Percentiles rank a stretch among this genome's conserved stretches.
phyloP scores from a whole-genome alignment of 2,329 filamentous ascomycete species.

The Aspergillus versicolor region DNA sequence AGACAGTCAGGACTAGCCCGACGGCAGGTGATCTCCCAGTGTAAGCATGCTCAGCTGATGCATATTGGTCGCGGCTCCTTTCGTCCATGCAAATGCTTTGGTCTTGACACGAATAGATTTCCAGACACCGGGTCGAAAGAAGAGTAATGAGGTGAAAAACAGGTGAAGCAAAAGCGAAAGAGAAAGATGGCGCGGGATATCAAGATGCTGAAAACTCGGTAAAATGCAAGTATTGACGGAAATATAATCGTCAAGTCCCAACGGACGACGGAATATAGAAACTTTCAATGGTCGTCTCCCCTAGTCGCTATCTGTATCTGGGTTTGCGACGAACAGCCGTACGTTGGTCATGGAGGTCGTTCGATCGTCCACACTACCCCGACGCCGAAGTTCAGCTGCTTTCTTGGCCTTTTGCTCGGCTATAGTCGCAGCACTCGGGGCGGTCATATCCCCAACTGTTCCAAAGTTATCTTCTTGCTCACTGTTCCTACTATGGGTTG shows the following conservation, averaged over 20 bases:
- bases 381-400: slow-evolving; percentile 45
- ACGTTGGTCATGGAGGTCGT: slow-evolving; percentile 48
- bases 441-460: slow-evolving; percentile 51
- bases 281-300: not conserved
- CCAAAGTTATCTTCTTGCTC: slow-evolving; percentile 56
- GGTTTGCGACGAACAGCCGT: slow-evolving; percentile 49
- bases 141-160: not conserved
- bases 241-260: not conserved
- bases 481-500: slow-evolving; percentile 32
- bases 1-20: not conserved
- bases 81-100: not conserved
- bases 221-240: not conserved
- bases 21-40: not conserved
- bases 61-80: not conserved
- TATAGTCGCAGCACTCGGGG: slow-evolving; percentile 40
- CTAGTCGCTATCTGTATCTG: slow-evolving; percentile 43
- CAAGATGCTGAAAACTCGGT: not conserved
- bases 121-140: not conserved
- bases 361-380: slow-evolving; percentile 50
- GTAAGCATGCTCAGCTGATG: not conserved
- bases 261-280: slow-evolving; percentile 1
- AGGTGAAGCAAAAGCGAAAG: not conserved
- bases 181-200: slow-evolving; percentile 3
- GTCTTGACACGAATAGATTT: not conserved
- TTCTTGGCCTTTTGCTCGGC: slow-evolving; percentile 42